Conservation (phyloP, 768 basidiomycete species). For the Leccinellum luteum region DNA sequence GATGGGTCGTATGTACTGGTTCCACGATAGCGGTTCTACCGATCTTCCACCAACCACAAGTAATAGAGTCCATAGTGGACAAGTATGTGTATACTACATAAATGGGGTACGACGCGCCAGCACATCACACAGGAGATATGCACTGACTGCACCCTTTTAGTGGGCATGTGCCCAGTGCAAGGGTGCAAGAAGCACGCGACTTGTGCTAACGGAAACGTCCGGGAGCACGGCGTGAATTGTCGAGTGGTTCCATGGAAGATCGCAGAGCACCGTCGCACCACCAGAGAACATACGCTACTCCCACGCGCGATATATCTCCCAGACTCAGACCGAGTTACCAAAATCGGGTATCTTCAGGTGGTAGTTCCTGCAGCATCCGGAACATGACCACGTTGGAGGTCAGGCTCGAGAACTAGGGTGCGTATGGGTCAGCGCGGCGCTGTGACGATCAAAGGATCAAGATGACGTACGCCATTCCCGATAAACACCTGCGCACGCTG, state of each 20-base stretch:
- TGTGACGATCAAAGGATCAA: neutral
- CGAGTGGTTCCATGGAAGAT: neutral
- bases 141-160: constrained; percentile 1
- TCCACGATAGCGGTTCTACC: neutral
- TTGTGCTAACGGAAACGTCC: neutral
- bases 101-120: neutral
- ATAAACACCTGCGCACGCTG: constrained; percentile 62
- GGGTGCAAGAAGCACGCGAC: neutral
- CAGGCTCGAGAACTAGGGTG: constrained; percentile 45
- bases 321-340: constrained; percentile 28
- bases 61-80: constrained; percentile 9
- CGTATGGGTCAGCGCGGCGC: neutral
- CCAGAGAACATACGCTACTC: neutral
- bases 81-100: constrained; percentile 6
- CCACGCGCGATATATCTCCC: neutral
- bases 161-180: neutral
- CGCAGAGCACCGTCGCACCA: neutral
- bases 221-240: neutral
- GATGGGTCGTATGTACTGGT: neutral
- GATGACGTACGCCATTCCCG: constrained; percentile 62
- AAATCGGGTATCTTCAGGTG: constrained; percentile 39
- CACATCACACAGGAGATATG: neutral
- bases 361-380: constrained; percentile 36
- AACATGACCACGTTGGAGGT: constrained; percentile 48
- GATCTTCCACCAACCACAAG: neutral